Evolutionary conservation across 768 basidiomycete genomes (phyloP).

Genomic region (Trametopsis cervina): DNA sequence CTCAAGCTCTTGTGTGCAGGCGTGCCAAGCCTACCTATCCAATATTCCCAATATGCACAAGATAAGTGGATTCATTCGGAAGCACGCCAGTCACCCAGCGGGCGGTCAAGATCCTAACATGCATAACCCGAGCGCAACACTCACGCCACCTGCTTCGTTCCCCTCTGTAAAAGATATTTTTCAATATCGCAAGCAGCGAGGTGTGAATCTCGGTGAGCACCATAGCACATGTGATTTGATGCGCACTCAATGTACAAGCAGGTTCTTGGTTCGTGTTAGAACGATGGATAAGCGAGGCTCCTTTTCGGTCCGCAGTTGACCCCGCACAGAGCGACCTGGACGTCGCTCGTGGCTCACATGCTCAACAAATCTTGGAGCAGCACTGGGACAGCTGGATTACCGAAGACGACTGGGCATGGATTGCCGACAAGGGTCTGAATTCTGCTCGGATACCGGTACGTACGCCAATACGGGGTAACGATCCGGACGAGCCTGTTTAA

Average conservation of each 20-base stretch:
- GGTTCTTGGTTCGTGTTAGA: conserved; percentile 79
- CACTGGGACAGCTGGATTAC: conserved; percentile 53
- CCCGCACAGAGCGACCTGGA: conserved; percentile 66
- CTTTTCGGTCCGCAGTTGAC: conserved; percentile 44
- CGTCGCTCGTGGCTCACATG: conserved; percentile 47
- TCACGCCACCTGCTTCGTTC: conserved; percentile 12
- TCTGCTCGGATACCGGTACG: conserved; percentile 56
- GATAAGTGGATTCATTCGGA: conserved; percentile 9
- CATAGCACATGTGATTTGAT: conserved; percentile 3
- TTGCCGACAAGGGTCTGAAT: conserved; percentile 46
- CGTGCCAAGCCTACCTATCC: not conserved
- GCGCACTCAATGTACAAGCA: conserved; percentile 19
- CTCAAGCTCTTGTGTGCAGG: not conserved
- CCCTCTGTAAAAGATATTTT: conserved; percentile 29
- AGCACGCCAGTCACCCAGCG: not conserved
- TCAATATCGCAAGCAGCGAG: conserved; percentile 65
- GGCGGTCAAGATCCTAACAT: not conserved
- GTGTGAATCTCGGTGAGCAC: conserved; percentile 71
- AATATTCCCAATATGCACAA: conserved; percentile 11
- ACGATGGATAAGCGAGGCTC: conserved; percentile 60
- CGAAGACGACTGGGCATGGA: conserved; percentile 47
- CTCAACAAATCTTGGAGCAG: conserved; percentile 34
- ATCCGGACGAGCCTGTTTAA: not conserved
- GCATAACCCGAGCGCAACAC: too few relatives aligned
- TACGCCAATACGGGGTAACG: conserved; percentile 1